phyloP scores from a whole-genome alignment of 2,329 filamentous ascomycete genomes.

The Colletotrichum camelliae region DNA sequence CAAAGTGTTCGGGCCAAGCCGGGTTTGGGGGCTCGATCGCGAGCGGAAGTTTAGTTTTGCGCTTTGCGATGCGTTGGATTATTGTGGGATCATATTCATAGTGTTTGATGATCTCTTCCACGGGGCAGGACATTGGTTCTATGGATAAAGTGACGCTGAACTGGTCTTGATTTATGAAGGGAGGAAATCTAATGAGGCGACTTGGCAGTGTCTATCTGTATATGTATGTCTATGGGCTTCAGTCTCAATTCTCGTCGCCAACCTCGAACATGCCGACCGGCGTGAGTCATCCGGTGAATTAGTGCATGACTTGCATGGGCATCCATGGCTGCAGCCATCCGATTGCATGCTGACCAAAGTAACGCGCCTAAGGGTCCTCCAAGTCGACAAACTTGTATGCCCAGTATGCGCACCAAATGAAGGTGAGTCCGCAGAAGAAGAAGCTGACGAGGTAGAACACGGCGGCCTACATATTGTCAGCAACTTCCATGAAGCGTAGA shows the following conservation, averaged over 20 bases:
- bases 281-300: constrained; percentile 16
- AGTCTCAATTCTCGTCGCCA: background rate
- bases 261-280: background rate
- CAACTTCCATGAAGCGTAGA: background rate
- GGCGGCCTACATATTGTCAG: constrained; percentile 14
- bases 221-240: background rate
- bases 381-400: constrained; percentile 29
- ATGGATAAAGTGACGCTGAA: background rate
- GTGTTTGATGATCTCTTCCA: constrained; percentile 31
- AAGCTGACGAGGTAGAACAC: constrained; percentile 27
- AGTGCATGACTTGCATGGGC: background rate
- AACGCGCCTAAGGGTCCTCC: constrained; percentile 4
- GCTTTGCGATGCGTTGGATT: constrained; percentile 30
- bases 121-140: constrained; percentile 14
- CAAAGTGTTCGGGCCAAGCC: constrained; percentile 39
- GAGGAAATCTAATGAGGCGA: background rate
- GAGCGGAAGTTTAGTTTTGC: constrained; percentile 27
- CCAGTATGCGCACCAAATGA: constrained; percentile 33
- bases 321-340: background rate
- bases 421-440: constrained; percentile 18
- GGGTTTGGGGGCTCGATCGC: constrained; percentile 41
- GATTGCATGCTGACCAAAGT: background rate
- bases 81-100: constrained; percentile 25
- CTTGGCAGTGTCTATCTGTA: background rate
- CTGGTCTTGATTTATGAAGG: background rate